These are phyloP conservation scores for Borovskyia barvae DNA, from an alignment of 208 protist genomes.

Conservation along the genomic window DNA sequence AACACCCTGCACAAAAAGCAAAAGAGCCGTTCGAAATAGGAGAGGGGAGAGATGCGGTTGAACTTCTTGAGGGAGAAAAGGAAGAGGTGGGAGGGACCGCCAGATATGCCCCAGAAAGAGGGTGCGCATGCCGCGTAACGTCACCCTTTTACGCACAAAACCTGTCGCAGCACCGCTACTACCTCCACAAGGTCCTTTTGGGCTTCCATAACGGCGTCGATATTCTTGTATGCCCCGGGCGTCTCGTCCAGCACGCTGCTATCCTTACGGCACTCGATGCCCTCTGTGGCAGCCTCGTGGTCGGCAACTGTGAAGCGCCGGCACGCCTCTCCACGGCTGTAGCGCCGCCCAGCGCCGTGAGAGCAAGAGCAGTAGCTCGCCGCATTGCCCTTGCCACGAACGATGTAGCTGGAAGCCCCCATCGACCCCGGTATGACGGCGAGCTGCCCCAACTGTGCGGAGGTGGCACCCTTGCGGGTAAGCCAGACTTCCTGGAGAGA, in stretches of 20 bases:
- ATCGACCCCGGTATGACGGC: constrained; percentile 91
- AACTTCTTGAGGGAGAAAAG: no score
- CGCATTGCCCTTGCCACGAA: constrained; percentile 74
- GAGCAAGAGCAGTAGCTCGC: constrained; percentile 78
- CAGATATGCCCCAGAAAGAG: background rate
- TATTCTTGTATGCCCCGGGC: constrained; percentile 84
- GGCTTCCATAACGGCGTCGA: constrained; percentile 83
- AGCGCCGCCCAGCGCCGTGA: constrained; percentile 79
- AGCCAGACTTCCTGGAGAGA: constrained; percentile 66
- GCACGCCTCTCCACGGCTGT: constrained; percentile 73
- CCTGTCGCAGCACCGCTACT: constrained; percentile 60
- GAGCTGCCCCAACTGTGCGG: constrained; percentile 61
- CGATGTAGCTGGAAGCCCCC: constrained; percentile 87
- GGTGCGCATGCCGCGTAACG: background rate
- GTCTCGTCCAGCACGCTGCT: constrained; percentile 82
- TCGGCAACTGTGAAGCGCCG: constrained; percentile 79
- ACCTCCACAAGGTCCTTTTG: constrained; percentile 82
- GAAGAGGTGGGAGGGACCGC: background rate
- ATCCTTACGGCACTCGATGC: constrained; percentile 82
- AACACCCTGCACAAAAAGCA: background rate
- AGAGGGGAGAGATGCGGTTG: background rate
- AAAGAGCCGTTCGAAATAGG: background rate
- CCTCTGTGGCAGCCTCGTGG: constrained; percentile 54
- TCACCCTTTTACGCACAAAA: constrained; percentile 89
- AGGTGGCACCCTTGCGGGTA: constrained; percentile 87